A percentile compares a stretch with the other conserved stretches of the same genome.
These are phyloP conservation scores for Cladosporium sp. DNA, from an alignment of 2,329 filamentous ascomycete species.

Conservation along the genomic window DNA sequence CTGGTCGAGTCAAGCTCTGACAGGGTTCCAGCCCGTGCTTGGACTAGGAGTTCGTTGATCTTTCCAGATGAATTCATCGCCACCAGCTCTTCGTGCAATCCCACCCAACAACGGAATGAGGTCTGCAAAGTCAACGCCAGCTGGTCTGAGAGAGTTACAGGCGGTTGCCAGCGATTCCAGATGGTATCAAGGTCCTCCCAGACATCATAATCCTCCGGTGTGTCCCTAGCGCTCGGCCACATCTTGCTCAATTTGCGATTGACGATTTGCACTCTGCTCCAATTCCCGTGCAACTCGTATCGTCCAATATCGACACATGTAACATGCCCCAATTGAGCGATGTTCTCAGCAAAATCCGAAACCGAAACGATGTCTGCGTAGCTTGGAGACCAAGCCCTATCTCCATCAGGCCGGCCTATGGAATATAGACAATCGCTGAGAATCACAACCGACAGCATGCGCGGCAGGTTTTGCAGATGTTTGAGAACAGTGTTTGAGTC, in stretches of 20 bases:
- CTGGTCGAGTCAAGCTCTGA: not conserved
- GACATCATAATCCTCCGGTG: constrained; percentile 5
- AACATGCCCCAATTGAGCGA: not conserved
- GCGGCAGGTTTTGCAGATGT: constrained; percentile 1
- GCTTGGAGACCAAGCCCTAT: no score
- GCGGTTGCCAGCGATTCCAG: not conserved
- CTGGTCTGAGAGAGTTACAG: constrained; percentile 5
- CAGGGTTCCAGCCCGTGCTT: not conserved
- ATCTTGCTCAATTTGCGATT: constrained; percentile 11
- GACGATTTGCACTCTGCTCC: not conserved
- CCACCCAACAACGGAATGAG: not conserved
- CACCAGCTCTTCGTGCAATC: not conserved
- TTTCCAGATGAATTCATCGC: not conserved
- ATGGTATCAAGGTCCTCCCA: not conserved
- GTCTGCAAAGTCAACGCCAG: constrained; percentile 16
- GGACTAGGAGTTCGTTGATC: not conserved
- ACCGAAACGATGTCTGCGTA: not conserved
- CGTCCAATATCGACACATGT: not conserved
- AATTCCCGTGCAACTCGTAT: constrained; percentile 3
- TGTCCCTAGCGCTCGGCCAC: constrained; percentile 13
- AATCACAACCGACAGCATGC: constrained; percentile 2
- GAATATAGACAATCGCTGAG: constrained; percentile 5
- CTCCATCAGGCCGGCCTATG: not conserved
- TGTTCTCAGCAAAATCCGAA: not conserved
- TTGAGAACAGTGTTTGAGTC: not conserved